Evolutionary conservation across 2,329 filamentous ascomycete genomes (phyloP), one percentile per base, ranked within the genome.

Genomic region (Knoxdaviesia proteae): DNA sequence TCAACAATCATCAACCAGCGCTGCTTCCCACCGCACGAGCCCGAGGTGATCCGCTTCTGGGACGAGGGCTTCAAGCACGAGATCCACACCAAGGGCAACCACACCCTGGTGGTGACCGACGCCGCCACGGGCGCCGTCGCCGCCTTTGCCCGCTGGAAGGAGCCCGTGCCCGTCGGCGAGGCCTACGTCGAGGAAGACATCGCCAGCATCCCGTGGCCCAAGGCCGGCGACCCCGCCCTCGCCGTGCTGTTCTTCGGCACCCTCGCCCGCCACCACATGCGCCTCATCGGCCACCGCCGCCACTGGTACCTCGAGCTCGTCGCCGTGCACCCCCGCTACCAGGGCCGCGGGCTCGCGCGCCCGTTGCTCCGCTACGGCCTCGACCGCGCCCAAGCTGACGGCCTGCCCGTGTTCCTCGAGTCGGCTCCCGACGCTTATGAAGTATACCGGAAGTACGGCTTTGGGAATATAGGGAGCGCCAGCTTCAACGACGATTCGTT

Each of bases 241-340:
- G 63, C 59, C 0, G 49, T 54, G 8, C 44, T 50, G 2, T 68
- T 68, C 51, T 66, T 67, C 40, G 53, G 53, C 0, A 51, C 52
- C 0, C 49, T 68, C 43, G 49, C 54, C 0, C 49, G 46, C 6
- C 56, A 54, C 31, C 62, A 63, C 35, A 48, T 49, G 9, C 51
- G 52, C 38, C 52, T 61, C 34, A 64, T 68, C 57, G 56, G 52
- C 0, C 53, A 51, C 4, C 57, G 53, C n/a, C 58, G 53, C 45
- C 69, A 71, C 48, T 66, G 61, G 55, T 65, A 61, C 47, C 55
- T 74, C 7, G 66, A 68, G 47, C 48, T 70, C 6, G 50, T 72
- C 3, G 62, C 57, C 3, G 65, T 64, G 7, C 53, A 56, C 38
- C 54, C 52, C 3, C 58, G 56, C 11, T 58, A 57, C 46, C 65